Evolutionary conservation across 2,329 filamentous ascomycete genomes (phyloP), one percentile per base, ranked within the genome.

Genomic region (Xylaria sp.): DNA sequence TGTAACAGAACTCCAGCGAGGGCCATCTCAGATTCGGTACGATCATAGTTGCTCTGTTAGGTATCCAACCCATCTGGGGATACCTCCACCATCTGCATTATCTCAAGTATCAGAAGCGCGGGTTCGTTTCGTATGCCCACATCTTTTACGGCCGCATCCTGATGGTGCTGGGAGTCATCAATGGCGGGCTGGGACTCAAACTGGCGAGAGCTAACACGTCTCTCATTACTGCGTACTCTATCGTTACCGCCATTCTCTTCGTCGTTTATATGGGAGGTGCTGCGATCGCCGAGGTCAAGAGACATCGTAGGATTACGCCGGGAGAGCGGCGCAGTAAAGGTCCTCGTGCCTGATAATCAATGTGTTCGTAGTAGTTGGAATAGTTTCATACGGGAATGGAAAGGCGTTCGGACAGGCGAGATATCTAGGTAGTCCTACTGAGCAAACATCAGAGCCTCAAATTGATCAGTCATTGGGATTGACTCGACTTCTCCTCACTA

Each of bases 141-240:
- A 80, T 86, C 65, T 88, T 83, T 83, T 85, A 80, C 66, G 86
- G 86, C 10, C 79, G 85, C 16, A 66, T 74, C 1, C 70, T 88
- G 49, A 81, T 89, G 63, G 58, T 82, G 16, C 69, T 87, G 2
- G 85, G 83, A 30, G 76, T 87, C 50, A 70, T 88, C 65, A 88
- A 88, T 66, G 86, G 85, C 58, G 86, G 85, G 0, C 71, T 88
- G 3, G 86, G 86, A 2, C 73, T 89, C 34, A 62, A 79, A 63
- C 74, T 86, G 13, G 76, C 81, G 0, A 63, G 66, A 13, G 76
- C 78, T 0, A 64, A 72, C 0, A 71, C 62, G 2, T 67, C 70
- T 9, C 78, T 79, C 50, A 70, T 81, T 55, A 77, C 83, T 52
- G 81, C 79, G 0, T 88, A 87, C 70, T 72, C 78, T 0, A 79